These are phyloP conservation scores for Neophaeococcomyces aloes DNA, from an alignment of 2,329 filamentous ascomycete species.

Conservation along the genomic window DNA sequence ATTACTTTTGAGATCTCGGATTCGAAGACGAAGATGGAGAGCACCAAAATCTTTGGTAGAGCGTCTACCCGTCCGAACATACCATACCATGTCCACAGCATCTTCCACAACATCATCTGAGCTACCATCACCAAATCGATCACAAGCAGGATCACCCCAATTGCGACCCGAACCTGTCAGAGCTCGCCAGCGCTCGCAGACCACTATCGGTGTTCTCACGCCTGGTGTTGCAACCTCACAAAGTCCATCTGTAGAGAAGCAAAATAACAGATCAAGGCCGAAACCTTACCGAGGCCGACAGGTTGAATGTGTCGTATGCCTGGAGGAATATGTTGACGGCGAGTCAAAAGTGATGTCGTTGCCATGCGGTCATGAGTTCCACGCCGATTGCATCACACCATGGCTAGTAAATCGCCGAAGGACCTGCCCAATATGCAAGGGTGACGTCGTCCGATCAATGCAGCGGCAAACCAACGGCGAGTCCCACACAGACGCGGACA, in stretches of 20 bases:
- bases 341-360: slow-evolving; percentile 93
- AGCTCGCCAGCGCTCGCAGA: slow-evolving; percentile 26
- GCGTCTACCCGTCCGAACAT: slow-evolving; percentile 85
- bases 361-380: slow-evolving; percentile 95
- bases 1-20: slow-evolving; percentile 74
- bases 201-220: slow-evolving; percentile 25
- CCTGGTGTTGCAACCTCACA: slow-evolving; percentile 11
- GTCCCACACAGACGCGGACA: slow-evolving; percentile 8
- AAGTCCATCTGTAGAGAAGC: slow-evolving; percentile 20
- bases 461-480: slow-evolving; percentile 25
- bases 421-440: slow-evolving; percentile 98
- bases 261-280: slow-evolving; percentile 27
- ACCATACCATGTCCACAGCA: slow-evolving; percentile 66
- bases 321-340: slow-evolving; percentile 93
- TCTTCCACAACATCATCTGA: slow-evolving; percentile 48
- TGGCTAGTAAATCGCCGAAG: slow-evolving; percentile 91
- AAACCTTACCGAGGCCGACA: slow-evolving; percentile 52
- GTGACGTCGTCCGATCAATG: slow-evolving; percentile 68
- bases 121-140: slow-evolving; percentile 51
- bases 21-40: slow-evolving; percentile 80
- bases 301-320: slow-evolving; percentile 87
- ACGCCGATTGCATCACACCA: slow-evolving; percentile 95
- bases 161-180: slow-evolving; percentile 34
- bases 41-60: slow-evolving; percentile 97
- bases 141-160: slow-evolving; percentile 69